A percentile compares a stretch with the other conserved stretches of the same genome.
Conservation (phyloP, 139 green algal species). For the Coelastrella sp. region DNA sequence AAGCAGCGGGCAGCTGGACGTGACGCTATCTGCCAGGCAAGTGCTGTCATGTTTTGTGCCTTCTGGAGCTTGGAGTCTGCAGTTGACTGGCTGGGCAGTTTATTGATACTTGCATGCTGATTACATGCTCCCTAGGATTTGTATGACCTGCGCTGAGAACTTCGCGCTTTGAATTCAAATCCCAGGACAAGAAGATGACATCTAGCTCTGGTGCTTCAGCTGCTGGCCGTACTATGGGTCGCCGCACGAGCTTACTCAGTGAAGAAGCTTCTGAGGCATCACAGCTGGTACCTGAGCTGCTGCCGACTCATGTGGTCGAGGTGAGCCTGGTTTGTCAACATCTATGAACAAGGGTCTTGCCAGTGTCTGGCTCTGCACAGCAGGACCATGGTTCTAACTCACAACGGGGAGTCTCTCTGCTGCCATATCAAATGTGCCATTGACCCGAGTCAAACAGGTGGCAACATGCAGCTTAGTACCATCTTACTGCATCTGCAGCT, state of each 20-base stretch:
- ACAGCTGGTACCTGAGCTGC: slow-evolving; percentile 8
- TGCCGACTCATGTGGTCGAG: slow-evolving; percentile 26
- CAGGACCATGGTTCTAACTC: no score
- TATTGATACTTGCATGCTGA: no score
- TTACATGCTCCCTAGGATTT: no score
- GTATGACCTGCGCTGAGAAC: no score
- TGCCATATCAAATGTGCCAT: no score
- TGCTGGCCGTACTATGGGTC: neutral
- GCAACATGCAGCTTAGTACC: neutral
- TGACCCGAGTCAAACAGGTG: no score
- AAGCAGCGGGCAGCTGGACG: no score
- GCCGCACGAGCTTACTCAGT: neutral
- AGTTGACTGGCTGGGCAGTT: no score
- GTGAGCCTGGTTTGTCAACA: neutral
- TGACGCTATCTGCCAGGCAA: neutral
- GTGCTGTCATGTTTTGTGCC: neutral
- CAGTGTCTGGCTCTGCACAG: neutral
- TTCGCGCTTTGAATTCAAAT: no score
- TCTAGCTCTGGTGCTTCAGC: neutral
- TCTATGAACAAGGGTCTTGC: neutral
- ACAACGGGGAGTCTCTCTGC: neutral
- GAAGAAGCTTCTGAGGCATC: neutral
- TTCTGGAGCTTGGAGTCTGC: no score
- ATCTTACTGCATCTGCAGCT: slow-evolving; percentile 35
- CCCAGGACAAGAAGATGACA: slow-evolving; percentile 40